Evolutionary conservation across 805 yeast genomes (phyloP), one percentile per base, ranked within the genome.

Genomic region (Wickerhamomyces canadensis): DNA sequence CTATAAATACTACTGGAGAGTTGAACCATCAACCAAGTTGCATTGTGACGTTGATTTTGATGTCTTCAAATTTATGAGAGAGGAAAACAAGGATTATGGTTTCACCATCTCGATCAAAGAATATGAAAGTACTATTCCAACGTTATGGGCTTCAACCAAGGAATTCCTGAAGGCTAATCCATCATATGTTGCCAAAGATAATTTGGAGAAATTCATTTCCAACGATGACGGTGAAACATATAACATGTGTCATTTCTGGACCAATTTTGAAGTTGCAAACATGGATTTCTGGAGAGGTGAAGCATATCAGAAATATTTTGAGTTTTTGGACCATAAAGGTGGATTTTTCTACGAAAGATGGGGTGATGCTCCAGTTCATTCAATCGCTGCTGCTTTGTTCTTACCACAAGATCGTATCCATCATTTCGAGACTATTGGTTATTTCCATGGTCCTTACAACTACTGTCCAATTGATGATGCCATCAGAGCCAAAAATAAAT

Each of bases 311-410:
- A 70, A 73, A 39, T 87, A 80, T 61, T 87, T 87, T 51, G 82
- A 84, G 15, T 65, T 70, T 50, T 72, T 87, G 53, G 95, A 87
- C 61, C 60, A 74, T 44, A 74, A 81, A 13, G 95, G 96, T 58
- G 95, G 95, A n/a, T 87, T 87, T 65, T 87, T 83, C 66, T 87
- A 86, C 60, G 88, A 84, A 67, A 74, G 95, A 62, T 85, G 95
- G 96, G 95, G 95, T 51, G 96, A 86, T 61, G 95, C 95, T 19
- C 96, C 96, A 25, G 81, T 86, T 34, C 96, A 86, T 61, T 83
- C 94, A 6, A 79, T 86, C 52, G 96, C 93, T 23, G 95, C 85
- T 16, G 67, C 93, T 5, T 65, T 87, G 47, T 84, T 87, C 65
- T 57, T 85, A 59, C 77, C 83, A 37, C 76, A 73, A 57, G 78